phyloP scores from a whole-genome alignment of 2,329 filamentous ascomycete genomes.

The Colletotrichum sp. region DNA sequence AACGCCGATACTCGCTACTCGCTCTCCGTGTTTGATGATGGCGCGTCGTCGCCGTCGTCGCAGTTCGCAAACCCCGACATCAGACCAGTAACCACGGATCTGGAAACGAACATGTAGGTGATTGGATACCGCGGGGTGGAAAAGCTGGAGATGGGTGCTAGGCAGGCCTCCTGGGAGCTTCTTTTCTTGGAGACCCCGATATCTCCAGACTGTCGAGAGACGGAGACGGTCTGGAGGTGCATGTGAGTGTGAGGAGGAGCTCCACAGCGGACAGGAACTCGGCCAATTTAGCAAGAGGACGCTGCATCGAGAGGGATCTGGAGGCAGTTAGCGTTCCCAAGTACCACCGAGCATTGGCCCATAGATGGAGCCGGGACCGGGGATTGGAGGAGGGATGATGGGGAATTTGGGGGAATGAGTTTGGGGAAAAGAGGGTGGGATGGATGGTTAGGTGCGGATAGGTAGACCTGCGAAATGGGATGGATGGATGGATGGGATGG shows the following conservation, averaged over 20 bases:
- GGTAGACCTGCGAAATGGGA: background rate
- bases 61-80: background rate
- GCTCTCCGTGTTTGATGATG: background rate
- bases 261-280: slow-evolving; percentile 18
- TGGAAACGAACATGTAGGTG: background rate
- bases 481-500: slow-evolving; percentile 2
- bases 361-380: slow-evolving; percentile 22
- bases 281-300: slow-evolving; percentile 21
- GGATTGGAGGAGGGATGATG: slow-evolving; percentile 13
- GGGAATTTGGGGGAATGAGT: slow-evolving; percentile 15
- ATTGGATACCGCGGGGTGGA: slow-evolving; percentile 1
- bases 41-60: background rate
- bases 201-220: background rate
- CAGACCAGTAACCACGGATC: slow-evolving; percentile 8
- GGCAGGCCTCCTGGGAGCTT: background rate
- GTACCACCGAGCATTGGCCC: slow-evolving; percentile 33
- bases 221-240: background rate
- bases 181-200: slow-evolving; percentile 4
- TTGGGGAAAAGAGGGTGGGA: background rate
- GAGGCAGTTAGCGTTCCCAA: slow-evolving; percentile 23
- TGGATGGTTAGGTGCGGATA: background rate
- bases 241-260: background rate
- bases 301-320: slow-evolving; percentile 12
- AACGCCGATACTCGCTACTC: too few relatives aligned
- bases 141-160: slow-evolving; percentile 3